Base-by-base conservation (phyloP, 371 early-diverging fungal species). In the Smittium mucronatum region DNA sequence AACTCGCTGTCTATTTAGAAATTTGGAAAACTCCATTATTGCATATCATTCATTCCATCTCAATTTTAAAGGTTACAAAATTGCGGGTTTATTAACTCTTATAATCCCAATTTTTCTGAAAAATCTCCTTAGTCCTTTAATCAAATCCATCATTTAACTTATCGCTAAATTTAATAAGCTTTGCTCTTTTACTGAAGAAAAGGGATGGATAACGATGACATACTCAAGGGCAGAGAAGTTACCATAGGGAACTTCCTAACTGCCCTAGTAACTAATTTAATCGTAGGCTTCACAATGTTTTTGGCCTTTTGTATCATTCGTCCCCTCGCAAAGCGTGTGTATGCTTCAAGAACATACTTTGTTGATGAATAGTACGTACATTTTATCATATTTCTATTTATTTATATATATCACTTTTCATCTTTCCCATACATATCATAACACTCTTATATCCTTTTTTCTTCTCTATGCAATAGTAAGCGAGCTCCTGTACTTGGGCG, bases 341-440 rank as follows among this genome's bases (percentile, higher is more conserved):
- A 88, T 69, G 83, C 85, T 63, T 89, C 91, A 15, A 77, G 89
- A 67, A 84, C 87, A 17, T 87, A 88, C 70, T 80, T 87, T 16
- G 84, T 88, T 30, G 76, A 72, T 28, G 82, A 87, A 76, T 85
- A 86, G 63, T 76, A 79, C 65, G 80, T 47, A 47, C 21, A 21
- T 47, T 47, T 21, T 47, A 47, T 47, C 47, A 11, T 47, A 5
- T 47, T 47, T 47, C 21, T 47, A n/a, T n/a, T n/a, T n/a, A n/a
- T n/a, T 47, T 47, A 11, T 11, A 11, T 47, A 47, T 5, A 47
- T 47, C 47, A 47, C 47, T 47, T 47, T 47, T 47, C 21, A 11
- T 47, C 47, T 47, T 11, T 21, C 5, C 5, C 47, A 11, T 47
- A 11, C 21, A 11, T 11, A 47, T 47, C 21, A 47, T 11, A 47